Evolutionary conservation across 352 stramenopile genomes (phyloP), one percentile per base, ranked within the genome.

Genomic region (Thalassiosira mediterranea): DNA sequence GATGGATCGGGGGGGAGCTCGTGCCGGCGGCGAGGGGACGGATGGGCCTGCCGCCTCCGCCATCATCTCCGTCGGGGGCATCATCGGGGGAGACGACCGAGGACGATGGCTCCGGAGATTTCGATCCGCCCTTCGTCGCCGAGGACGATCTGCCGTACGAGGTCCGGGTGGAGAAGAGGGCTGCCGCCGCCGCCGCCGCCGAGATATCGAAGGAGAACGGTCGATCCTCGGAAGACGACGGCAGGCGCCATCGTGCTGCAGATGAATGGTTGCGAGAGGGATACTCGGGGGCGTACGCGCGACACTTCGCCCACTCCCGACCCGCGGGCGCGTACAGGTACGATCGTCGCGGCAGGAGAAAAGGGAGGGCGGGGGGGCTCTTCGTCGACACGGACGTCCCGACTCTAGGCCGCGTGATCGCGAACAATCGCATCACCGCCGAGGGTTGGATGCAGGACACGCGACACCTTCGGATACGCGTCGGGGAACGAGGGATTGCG

Each of bases 391-490:
- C 32, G 1, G 19, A 54, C 21, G 13, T 19, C 17, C 70, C 78
- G 47, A 54, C 88, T 2, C 5, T 86, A 7, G 84, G 70, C 8
- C 68, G 17, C 46, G 67, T 93, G 10, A 60, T 56, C 21, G 48
- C 59, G 11, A 93, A 93, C 65, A 29, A 83, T 28, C 77, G 87
- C 29, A 84, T 93, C 17, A 93, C 83, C 21, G 46, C 68, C 13
- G n/a, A 64, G 0, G 78, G 84, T 62, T 93, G 87, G 87, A 72
- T 86, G 29, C 87, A 93, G 68, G 72, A 93, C 58, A 90, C 84
- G 31, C 58, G 87, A 32, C 84, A 92, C 59, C 56, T 92, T 29
- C 40, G 59, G 46, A 81, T 92, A 38, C 49, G 77, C 17, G 37
- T 89, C 3, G 48, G 13, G 4, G 25, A 4, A 25, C 7, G 47